These are phyloP conservation scores for Annulohypoxylon nitens DNA, from an alignment of 495 filamentous ascomycete genomes.

Conservation along the genomic window DNA sequence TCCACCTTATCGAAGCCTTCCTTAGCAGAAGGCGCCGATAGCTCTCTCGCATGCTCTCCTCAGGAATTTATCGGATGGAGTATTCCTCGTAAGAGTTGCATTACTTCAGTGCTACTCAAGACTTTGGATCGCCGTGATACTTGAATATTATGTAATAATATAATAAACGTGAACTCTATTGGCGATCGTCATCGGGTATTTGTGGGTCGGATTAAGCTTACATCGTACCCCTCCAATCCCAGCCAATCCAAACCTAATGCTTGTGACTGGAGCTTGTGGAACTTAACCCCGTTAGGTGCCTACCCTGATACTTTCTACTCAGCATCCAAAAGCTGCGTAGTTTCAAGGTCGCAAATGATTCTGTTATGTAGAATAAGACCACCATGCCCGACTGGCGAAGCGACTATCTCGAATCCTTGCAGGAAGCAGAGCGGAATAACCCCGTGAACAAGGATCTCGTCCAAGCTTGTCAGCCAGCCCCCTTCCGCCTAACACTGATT, in stretches of 20 bases:
- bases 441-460: slow-evolving; percentile 61
- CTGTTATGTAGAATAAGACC: slow-evolving; percentile 38
- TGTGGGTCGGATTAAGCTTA: slow-evolving; percentile 29
- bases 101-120: too few species aligned
- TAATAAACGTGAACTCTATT: slow-evolving; percentile 2
- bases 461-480: slow-evolving; percentile 56
- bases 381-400: slow-evolving; percentile 62
- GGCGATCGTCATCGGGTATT: slow-evolving; percentile 29
- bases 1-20: too few species aligned
- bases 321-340: slow-evolving; percentile 17
- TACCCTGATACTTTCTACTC: background rate
- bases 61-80: too few species aligned
- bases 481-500: slow-evolving; percentile 15
- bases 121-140: too few species aligned
- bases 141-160: background rate
- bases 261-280: slow-evolving; percentile 10
- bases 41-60: too few species aligned
- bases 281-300: slow-evolving; percentile 19
- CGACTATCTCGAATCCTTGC: slow-evolving; percentile 59
- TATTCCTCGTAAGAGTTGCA: too few species aligned
- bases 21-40: too few species aligned
- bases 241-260: slow-evolving; percentile 9
- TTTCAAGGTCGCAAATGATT: slow-evolving; percentile 33
- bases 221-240: slow-evolving; percentile 25
- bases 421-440: slow-evolving; percentile 58